Evolutionary conservation across 768 basidiomycete genomes (phyloP), one percentile per base, ranked within the genome.

Genomic region (Kwoniella dejecticola): DNA sequence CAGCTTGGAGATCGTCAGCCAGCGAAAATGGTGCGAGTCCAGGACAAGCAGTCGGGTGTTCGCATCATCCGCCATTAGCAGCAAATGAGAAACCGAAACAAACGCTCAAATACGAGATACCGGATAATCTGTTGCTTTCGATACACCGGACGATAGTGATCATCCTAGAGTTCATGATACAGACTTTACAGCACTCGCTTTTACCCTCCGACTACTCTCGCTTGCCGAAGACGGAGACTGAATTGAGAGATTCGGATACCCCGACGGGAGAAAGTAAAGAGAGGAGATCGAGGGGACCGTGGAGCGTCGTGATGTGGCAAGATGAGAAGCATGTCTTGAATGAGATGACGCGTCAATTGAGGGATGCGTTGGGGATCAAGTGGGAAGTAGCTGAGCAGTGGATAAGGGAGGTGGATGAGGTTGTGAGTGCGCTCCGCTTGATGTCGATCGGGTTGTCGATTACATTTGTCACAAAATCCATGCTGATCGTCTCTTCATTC

Each of bases 261-360:
- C 21, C 23, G 12, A 70, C 64, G 4, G 66, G 41, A 15, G 67
- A 68, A 31, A 36, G 57, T 5, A 66, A 36, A 13, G 57, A 62
- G 10, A 27, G 27, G n/a, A 49, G 69, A 47, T 57, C 62, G 24
- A 58, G 46, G 24, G 70, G 68, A 23, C 68, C 70, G 5, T 76
- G 72, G 70, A 57, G 64, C 10, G 69, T 97, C 59, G 82, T 95
- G 26, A 79, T 98, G 4, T 97, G 93, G 93, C 93, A 94, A 80
- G 94, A 96, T 78, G 96, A 99, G 78, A 95, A 94, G 69, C 96
- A 97, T 78, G 92, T 91, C 0, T 89, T 88, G 70, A 87, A 88
- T 52, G 92, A 98, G 72, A 87, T 96, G 55, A 88, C 75, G n/a
- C 45, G 71, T 10, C 79, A 80, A 56, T 62, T 78, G 0, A 53